phyloP scores from a whole-genome alignment of 495 filamentous ascomycete genomes.

The Tuber borchii region DNA sequence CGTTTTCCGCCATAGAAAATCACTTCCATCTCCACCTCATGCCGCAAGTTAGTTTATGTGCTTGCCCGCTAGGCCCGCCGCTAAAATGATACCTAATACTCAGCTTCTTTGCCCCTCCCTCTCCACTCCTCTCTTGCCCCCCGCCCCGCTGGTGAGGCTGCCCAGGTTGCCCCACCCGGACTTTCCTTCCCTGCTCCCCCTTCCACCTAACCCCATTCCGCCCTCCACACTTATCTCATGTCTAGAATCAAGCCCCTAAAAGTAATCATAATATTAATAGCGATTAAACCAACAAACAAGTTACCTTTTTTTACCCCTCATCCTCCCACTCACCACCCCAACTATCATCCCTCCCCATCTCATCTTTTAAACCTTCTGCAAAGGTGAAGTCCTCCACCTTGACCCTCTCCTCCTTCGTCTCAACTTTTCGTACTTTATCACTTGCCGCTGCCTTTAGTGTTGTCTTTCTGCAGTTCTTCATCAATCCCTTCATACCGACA shows the following conservation, averaged over 20 bases:
- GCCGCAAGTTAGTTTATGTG: not conserved
- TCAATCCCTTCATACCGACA: slow-evolving; percentile 26
- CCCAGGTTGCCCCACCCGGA: not conserved
- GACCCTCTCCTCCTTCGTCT: slow-evolving; percentile 15
- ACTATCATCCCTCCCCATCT: slow-evolving; percentile 20
- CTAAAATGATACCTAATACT: not conserved
- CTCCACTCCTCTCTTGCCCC: not conserved
- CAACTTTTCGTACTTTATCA: slow-evolving; percentile 22
- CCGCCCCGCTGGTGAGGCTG: not conserved
- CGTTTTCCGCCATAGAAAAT: not conserved
- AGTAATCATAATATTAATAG: not conserved
- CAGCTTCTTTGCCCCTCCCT: not conserved
- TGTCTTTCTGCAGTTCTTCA: slow-evolving; percentile 25
- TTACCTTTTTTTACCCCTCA: slow-evolving; percentile 34
- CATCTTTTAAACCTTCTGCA: slow-evolving; percentile 17
- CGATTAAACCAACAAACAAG: slow-evolving; percentile 14
- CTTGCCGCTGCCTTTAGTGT: slow-evolving; percentile 21
- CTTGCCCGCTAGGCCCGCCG: not conserved
- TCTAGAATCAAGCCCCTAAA: slow-evolving; percentile 16
- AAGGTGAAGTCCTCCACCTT: not conserved
- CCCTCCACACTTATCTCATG: slow-evolving; percentile 31
- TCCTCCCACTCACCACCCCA: slow-evolving; percentile 24
- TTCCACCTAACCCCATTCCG: slow-evolving; percentile 6
- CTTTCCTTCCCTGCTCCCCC: not conserved
- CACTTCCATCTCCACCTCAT: not conserved